phyloP scores from a whole-genome alignment of 495 filamentous ascomycete species.

The Neurospora sp. region DNA sequence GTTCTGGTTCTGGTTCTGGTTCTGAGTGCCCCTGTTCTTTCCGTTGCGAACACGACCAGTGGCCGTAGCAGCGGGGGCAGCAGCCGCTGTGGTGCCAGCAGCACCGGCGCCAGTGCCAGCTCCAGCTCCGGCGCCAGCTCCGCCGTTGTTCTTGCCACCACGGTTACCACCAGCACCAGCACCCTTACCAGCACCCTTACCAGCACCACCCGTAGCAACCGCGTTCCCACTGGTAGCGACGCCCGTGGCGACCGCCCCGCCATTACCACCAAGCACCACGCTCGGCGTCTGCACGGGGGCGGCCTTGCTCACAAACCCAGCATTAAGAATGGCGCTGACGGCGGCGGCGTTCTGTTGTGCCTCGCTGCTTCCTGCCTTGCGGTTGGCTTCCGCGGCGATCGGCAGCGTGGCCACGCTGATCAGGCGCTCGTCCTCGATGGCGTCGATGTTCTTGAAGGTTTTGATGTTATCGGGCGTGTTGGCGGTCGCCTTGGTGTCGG shows the following conservation, averaged over 20 bases:
- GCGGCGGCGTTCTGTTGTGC: slow-evolving; percentile 22
- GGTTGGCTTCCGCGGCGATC: slow-evolving; percentile 24
- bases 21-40: neutral
- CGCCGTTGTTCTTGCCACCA: neutral
- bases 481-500: slow-evolving; percentile 19
- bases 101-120: neutral
- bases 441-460: slow-evolving; percentile 21
- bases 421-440: slow-evolving; percentile 17
- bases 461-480: slow-evolving; percentile 23
- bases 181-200: neutral
- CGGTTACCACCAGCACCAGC: neutral
- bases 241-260: neutral
- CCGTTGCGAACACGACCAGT: neutral
- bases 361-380: slow-evolving; percentile 21
- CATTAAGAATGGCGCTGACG: slow-evolving; percentile 12
- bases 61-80: neutral
- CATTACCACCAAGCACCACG: neutral
- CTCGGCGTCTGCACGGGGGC: neutral
- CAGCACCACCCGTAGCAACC: neutral
- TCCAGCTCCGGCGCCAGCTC: neutral
- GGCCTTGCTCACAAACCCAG: neutral
- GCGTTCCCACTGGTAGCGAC: neutral
- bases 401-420: slow-evolving; percentile 27
- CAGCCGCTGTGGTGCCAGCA: neutral
- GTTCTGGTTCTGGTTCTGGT: neutral